Percentiles rank a stretch among this genome's conserved stretches.
phyloP scores from a whole-genome alignment of 768 basidiomycete genomes.

The Coprinopsis sp. region DNA sequence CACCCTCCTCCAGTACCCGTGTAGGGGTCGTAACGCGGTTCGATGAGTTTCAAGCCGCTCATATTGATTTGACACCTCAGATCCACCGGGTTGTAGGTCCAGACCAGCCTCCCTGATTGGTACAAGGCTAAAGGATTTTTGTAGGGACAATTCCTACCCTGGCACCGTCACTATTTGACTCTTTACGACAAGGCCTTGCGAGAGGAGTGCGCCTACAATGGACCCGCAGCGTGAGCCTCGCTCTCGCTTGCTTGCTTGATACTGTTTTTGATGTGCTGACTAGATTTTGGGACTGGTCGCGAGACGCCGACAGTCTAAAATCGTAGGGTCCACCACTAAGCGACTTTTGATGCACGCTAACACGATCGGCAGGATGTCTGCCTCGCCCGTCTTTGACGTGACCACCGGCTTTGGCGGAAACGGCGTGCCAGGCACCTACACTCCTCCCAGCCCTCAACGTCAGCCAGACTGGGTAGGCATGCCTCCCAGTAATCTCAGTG shows the following conservation, averaged over 20 bases:
- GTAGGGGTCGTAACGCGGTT: conserved; percentile 13
- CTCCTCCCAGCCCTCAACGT: conserved; percentile 5
- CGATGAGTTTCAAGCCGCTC: conserved; percentile 23
- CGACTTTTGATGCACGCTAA: background rate
- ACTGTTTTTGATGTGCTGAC: background rate
- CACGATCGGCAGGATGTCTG: background rate
- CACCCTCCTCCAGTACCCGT: background rate
- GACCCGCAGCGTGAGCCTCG: conserved; percentile 20
- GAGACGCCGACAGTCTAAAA: background rate
- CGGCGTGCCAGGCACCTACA: conserved; percentile 8
- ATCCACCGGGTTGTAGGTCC: conserved; percentile 22
- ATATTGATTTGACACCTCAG: conserved; percentile 19
- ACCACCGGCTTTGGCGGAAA: conserved; percentile 9
- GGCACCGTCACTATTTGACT: conserved; percentile 21
- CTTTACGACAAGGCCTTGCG: conserved; percentile 20
- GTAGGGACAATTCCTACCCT: conserved; percentile 25
- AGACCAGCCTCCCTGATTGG: background rate
- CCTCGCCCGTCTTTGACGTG: conserved; percentile 8
- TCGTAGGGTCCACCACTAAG: background rate
- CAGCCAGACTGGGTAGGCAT: background rate
- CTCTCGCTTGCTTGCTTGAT: background rate
- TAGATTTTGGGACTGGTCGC: conserved; percentile 9
- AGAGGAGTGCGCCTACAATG: conserved; percentile 22
- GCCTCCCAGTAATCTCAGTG: background rate
- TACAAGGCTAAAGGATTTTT: background rate